Conservation (phyloP, 2,329 filamentous ascomycete species). For the Allantophomopsis lycopodina region DNA sequence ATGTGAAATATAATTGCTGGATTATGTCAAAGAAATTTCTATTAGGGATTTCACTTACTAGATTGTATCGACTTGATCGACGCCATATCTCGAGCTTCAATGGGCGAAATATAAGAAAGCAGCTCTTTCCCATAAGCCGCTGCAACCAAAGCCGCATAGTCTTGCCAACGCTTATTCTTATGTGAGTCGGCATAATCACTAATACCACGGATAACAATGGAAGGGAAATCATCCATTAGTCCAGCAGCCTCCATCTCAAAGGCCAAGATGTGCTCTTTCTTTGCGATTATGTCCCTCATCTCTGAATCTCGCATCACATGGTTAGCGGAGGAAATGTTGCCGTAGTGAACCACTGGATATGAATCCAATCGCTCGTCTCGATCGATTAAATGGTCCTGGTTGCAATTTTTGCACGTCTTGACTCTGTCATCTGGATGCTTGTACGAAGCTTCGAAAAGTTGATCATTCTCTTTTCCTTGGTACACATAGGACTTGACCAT, state of each 20-base stretch:
- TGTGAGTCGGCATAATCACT: conserved; percentile 18
- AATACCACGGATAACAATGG: conserved; percentile 17
- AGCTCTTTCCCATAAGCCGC: neutral
- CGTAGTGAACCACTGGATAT: conserved; percentile 11
- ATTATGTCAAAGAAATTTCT: too few species aligned
- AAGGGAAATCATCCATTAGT: conserved; percentile 11
- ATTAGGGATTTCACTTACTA: too few species aligned
- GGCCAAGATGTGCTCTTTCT: too few species aligned
- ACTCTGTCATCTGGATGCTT: conserved; percentile 4
- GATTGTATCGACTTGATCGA: too few species aligned
- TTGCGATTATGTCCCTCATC: neutral
- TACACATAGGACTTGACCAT: too few species aligned
- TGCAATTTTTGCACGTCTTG: neutral
- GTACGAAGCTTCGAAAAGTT: too few species aligned
- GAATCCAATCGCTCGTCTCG: neutral
- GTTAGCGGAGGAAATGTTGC: conserved; percentile 13
- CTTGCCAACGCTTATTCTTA: conserved; percentile 1
- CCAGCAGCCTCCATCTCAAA: too few species aligned
- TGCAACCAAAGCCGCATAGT: conserved; percentile 1
- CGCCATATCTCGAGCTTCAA: too few species aligned
- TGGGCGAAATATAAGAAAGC: too few species aligned
- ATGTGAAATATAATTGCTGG: too few species aligned
- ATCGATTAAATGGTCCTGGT: neutral
- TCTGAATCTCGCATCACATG: conserved; percentile 13
- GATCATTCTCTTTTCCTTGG: too few species aligned